Conservation (phyloP, 805 yeast genomes). For the Kodamaea leandrae region DNA sequence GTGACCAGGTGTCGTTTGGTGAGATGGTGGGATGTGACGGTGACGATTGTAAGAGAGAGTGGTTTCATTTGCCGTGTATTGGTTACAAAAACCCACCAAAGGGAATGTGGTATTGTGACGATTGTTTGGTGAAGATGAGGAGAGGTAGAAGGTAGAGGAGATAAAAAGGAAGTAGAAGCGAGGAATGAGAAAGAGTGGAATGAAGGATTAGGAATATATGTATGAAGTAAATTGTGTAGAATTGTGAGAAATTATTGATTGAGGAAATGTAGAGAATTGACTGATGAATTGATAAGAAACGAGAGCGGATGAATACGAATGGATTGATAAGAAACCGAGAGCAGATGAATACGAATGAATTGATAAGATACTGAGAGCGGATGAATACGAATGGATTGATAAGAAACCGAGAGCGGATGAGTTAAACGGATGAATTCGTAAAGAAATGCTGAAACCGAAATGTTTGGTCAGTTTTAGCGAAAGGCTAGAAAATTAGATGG, state of each 20-base stretch:
- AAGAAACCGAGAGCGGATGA: not conserved
- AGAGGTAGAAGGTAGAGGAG: conserved; percentile 1
- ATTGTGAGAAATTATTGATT: too few relatives aligned
- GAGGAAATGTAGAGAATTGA: not conserved
- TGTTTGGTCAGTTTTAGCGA: too few relatives aligned
- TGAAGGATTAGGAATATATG: not conserved
- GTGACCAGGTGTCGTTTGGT: conserved; percentile 95
- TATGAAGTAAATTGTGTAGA: too few relatives aligned
- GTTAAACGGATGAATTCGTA: not conserved
- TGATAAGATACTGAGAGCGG: not conserved
- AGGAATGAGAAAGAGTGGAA: not conserved
- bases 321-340: not conserved
- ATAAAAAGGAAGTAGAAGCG: not conserved
- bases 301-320: too few relatives aligned
- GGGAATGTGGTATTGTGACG: conserved; percentile 49
- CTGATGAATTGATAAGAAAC: too few relatives aligned
- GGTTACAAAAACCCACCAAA: conserved; percentile 84
- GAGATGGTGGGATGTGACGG: conserved; percentile 99
- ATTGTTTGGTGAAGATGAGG: conserved; percentile 35
- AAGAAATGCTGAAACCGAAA: not conserved
- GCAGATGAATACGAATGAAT: too few relatives aligned
- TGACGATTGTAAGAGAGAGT: conserved; percentile 83
- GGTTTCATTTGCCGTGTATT: conserved; percentile 95
- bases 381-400: not conserved
- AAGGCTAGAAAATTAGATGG: too few relatives aligned